Conservation (phyloP, 306 rosid species). For the Castanea sativa region DNA sequence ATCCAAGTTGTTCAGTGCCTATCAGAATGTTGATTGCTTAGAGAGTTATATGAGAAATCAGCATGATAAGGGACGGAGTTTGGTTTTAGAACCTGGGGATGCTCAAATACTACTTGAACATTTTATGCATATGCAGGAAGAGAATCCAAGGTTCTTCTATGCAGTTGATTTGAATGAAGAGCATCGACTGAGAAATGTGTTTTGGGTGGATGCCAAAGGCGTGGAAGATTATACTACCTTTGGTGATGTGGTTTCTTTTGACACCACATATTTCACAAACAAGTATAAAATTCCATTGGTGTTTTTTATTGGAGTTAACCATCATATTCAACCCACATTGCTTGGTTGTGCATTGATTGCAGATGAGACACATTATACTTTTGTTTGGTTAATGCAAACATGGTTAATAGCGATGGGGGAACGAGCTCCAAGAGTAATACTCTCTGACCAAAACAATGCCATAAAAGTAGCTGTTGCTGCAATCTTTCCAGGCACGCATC, state of each 20-base stretch:
- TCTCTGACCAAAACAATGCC: constrained; percentile 54
- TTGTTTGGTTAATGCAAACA: constrained; percentile 60
- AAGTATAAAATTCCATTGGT: constrained; percentile 59
- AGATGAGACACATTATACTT: constrained; percentile 45
- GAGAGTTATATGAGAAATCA: constrained; percentile 48
- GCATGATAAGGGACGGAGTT: constrained; percentile 42
- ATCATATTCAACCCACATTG: constrained; percentile 53
- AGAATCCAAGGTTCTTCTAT: constrained; percentile 57
- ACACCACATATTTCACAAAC: constrained; percentile 54
- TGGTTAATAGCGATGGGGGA: constrained; percentile 60
- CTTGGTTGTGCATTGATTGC: constrained; percentile 63
- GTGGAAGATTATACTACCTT: constrained; percentile 49
- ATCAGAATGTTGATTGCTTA: constrained; percentile 55
- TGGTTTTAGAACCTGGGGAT: constrained; percentile 51
- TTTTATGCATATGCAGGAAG: constrained; percentile 61
- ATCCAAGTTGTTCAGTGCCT: constrained; percentile 45
- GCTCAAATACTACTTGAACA: constrained; percentile 59
- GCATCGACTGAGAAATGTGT: constrained; percentile 58
- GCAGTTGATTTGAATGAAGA: constrained; percentile 66
- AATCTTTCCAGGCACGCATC: constrained; percentile 53
- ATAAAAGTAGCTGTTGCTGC: constrained; percentile 52
- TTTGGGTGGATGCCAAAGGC: constrained; percentile 68
- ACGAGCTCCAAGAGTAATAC: constrained; percentile 52
- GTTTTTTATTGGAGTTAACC: constrained; percentile 54
- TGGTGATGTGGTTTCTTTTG: constrained; percentile 57